Conservation (phyloP, 2,329 filamentous ascomycete species). For the Trichoderma guizhouense region DNA sequence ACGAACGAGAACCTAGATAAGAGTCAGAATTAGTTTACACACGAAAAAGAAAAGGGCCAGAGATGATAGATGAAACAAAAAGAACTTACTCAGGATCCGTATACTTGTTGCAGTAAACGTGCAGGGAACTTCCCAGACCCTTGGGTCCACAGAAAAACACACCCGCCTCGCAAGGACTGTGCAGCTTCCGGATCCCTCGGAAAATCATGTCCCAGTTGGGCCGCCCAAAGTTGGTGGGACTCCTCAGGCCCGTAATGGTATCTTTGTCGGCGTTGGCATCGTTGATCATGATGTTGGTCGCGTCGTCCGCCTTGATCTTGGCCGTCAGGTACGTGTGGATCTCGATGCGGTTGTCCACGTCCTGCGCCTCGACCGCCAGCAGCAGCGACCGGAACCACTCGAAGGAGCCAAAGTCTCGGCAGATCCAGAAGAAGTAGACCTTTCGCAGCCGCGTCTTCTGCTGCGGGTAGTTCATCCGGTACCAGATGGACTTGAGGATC, state of each 20-base stretch:
- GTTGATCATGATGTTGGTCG: constrained; percentile 91
- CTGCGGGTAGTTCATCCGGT: constrained; percentile 84
- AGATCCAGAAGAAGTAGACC: constrained; percentile 93
- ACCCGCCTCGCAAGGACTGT: constrained; percentile 67
- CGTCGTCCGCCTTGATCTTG: constrained; percentile 81
- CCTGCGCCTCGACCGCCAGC: constrained; percentile 81
- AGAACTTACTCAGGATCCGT: constrained; percentile 68
- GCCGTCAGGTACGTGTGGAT: constrained; percentile 87
- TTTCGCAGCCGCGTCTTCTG: constrained; percentile 76
- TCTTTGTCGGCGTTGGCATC: constrained; percentile 81
- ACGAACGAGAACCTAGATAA: constrained; percentile 57
- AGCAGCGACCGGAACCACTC: constrained; percentile 87
- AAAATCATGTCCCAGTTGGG: constrained; percentile 93
- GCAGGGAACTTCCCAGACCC: constrained; percentile 69
- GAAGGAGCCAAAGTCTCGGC: constrained; percentile 81
- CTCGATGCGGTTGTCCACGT: constrained; percentile 79
- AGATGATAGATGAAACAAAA: neutral
- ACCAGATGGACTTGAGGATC: constrained; percentile 90
- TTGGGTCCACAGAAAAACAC: constrained; percentile 88
- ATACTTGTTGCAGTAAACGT: constrained; percentile 86
- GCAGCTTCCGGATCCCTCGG: constrained; percentile 75
- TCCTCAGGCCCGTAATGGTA: constrained; percentile 76
- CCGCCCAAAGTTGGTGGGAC: constrained; percentile 80
- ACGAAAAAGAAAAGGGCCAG: neutral
- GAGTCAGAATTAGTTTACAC: neutral